A percentile compares a stretch with the other conserved stretches of the same genome.
phyloP scores from a whole-genome alignment of 495 filamentous ascomycete genomes.

The Daldinia bambusicola region DNA sequence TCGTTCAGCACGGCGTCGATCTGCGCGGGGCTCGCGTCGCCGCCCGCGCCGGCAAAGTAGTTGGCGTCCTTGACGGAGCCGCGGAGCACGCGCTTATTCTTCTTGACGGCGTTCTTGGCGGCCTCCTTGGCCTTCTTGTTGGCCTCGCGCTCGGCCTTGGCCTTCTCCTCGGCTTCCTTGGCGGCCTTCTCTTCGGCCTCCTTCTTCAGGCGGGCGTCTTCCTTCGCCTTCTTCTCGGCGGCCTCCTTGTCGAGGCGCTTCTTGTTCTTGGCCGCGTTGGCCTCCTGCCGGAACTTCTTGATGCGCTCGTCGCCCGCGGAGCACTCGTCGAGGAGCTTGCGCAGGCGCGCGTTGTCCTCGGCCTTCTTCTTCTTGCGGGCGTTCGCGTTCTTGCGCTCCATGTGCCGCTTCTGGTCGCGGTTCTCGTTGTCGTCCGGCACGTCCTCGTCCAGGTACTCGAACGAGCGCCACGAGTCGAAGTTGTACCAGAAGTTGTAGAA shows the following conservation, averaged over 20 bases:
- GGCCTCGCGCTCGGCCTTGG: conserved; percentile 81
- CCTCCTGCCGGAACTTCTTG: conserved; percentile 93
- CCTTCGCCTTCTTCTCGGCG: conserved; percentile 81
- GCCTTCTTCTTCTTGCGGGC: conserved; percentile 98
- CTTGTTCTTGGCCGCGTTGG: conserved; percentile 92
- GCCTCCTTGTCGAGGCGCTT: conserved; percentile 91
- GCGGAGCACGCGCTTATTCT: conserved; percentile 97
- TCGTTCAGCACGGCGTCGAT: conserved; percentile 87
- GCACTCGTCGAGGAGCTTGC: conserved; percentile 86
- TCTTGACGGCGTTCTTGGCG: conserved; percentile 97
- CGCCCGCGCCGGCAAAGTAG: conserved; percentile 80
- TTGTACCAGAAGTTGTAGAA: conserved; percentile 99
- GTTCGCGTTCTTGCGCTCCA: conserved; percentile 97
- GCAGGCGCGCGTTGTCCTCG: conserved; percentile 90
- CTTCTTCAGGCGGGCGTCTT: conserved; percentile 80
- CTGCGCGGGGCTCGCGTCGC: conserved; percentile 73
- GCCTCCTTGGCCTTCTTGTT: conserved; percentile 98
- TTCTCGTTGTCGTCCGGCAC: conserved; percentile 98
- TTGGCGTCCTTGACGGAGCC: conserved; percentile 93
- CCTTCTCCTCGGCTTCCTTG: conserved; percentile 85
- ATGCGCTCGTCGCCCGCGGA: conserved; percentile 89
- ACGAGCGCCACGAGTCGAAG: conserved; percentile 96
- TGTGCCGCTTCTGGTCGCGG: conserved; percentile 97
- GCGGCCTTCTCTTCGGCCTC: conserved; percentile 79
- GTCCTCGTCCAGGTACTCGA: conserved; percentile 98